Base-by-base conservation (phyloP, 2,329 filamentous ascomycete genomes). In the Cordyceps cateniannulata region DNA sequence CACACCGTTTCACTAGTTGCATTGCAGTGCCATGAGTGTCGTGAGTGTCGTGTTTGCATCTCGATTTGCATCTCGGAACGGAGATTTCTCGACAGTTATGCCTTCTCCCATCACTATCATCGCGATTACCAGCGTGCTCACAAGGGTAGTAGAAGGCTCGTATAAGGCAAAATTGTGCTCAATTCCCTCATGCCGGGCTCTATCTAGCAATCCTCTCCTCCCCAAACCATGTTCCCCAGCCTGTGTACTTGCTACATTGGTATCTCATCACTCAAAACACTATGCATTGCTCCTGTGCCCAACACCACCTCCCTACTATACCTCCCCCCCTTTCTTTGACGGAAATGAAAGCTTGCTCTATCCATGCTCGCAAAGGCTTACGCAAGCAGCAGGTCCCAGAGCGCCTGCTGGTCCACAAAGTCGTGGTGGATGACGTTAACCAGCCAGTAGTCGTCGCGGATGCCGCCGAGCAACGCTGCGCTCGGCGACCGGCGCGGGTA, bases 391-490 rank as follows among this genome's bases (percentile, higher is more conserved):
- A 91, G 74, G 52, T 86, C 78, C 90, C 91, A 95, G 67, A 95
- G 71, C 25, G 85, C 88, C 53, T 90, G 82, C 63, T 79, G 79
- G 54, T 92, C 84, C 16, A 92, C 77, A 72, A 83, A 95, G 59
- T 89, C 86, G 68, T 93, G 90, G 73, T 92, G 89, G 67, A 95
- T 93, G 61, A 95, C 81, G 77, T 96, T 98, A 48, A 98, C 92
- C 67, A 99, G 77, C 89, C 93, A 97, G 65, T 85, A 82, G 67
- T 91, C 90, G 50, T 84, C 80, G 69, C 85, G 83, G 40, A 88
- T 80, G 6, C 77, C 72, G 63, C 88, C 85, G 48, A 99, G 77
- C 60, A 97, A 78, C 69, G 82, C 84, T 67, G 88, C 86, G 62
- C 87, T 92, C 56, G 84, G 80, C 3, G 87, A 89, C 6, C 84